phyloP scores from a whole-genome alignment of 2,329 filamentous ascomycete genomes.

The Fusarium penzigii region DNA sequence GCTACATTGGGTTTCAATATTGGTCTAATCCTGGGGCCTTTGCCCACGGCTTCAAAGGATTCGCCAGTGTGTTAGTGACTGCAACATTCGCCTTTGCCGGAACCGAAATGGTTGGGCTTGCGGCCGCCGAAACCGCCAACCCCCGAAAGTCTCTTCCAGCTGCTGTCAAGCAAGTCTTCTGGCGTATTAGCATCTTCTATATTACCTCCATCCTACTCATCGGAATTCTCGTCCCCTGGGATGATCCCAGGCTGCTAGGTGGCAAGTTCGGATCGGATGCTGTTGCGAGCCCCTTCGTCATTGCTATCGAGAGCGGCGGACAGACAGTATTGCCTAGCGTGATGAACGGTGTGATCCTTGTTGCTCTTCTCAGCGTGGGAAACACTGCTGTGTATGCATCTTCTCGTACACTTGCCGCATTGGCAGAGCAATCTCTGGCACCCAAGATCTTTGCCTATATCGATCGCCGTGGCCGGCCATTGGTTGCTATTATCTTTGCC shows the following conservation, averaged over 20 bases:
- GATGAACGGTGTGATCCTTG: constrained; percentile 91
- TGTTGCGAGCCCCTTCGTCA: constrained; percentile 86
- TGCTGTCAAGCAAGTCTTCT: constrained; percentile 92
- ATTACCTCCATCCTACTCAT: constrained; percentile 81
- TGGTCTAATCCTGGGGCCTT: constrained; percentile 82
- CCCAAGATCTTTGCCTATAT: constrained; percentile 78
- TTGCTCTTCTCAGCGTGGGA: constrained; percentile 86
- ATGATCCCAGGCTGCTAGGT: constrained; percentile 63
- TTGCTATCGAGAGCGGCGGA: constrained; percentile 82
- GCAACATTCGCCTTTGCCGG: constrained; percentile 76
- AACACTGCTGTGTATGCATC: constrained; percentile 92
- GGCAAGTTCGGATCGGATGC: constrained; percentile 59
- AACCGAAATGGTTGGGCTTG: constrained; percentile 74
- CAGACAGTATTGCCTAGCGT: constrained; percentile 79
- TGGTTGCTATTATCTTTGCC: constrained; percentile 70
- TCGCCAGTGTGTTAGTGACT: constrained; percentile 75
- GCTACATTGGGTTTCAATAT: constrained; percentile 78
- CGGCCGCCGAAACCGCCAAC: constrained; percentile 75
- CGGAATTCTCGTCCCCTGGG: constrained; percentile 78
- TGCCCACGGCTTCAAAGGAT: constrained; percentile 78
- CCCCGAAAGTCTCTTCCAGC: constrained; percentile 79
- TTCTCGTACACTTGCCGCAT: constrained; percentile 82
- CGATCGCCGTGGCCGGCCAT: constrained; percentile 79
- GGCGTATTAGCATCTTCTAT: constrained; percentile 91
- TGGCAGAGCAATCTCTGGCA: constrained; percentile 85